Conservation (phyloP, 2,329 filamentous ascomycete genomes). For the Fusarium dimerum region DNA sequence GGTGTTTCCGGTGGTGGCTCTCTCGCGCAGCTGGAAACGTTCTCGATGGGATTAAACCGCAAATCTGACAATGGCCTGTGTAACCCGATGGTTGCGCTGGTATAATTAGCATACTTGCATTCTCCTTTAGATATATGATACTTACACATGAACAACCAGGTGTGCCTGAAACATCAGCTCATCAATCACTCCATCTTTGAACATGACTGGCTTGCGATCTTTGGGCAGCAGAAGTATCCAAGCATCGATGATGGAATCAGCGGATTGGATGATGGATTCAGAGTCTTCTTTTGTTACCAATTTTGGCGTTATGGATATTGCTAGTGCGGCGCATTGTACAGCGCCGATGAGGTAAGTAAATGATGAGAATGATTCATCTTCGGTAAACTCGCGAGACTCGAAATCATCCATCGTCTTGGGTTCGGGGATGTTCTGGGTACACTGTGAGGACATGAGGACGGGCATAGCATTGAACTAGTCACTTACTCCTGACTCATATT, state of each 20-base stretch:
- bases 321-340: conserved; percentile 6
- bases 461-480: background rate
- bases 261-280: conserved; percentile 8
- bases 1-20: conserved; percentile 10
- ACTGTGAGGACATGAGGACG: accelerated
- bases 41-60: conserved; percentile 15
- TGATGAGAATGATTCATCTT: conserved; percentile 10
- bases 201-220: conserved; percentile 4
- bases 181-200: conserved; percentile 8
- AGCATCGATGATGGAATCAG: conserved; percentile 15
- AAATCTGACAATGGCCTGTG: conserved; percentile 18
- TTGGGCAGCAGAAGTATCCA: conserved; percentile 14
- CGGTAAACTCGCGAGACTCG: conserved; percentile 15
- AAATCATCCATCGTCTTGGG: conserved; percentile 13
- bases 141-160: conserved; percentile 20
- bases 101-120: conserved; percentile 11
- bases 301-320: conserved; percentile 8
- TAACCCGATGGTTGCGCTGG: conserved; percentile 16
- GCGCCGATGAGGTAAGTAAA: conserved; percentile 20
- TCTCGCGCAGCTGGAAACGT: conserved; percentile 13
- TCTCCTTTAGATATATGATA: too few relatives aligned
- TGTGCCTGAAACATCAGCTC: conserved; percentile 23
- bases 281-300: conserved; percentile 11
- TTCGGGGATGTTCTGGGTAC: conserved; percentile 8
- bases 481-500: conserved; percentile 47